Base-by-base conservation (phyloP, 306 rosid genomes). In the Datisca glomerata region DNA sequence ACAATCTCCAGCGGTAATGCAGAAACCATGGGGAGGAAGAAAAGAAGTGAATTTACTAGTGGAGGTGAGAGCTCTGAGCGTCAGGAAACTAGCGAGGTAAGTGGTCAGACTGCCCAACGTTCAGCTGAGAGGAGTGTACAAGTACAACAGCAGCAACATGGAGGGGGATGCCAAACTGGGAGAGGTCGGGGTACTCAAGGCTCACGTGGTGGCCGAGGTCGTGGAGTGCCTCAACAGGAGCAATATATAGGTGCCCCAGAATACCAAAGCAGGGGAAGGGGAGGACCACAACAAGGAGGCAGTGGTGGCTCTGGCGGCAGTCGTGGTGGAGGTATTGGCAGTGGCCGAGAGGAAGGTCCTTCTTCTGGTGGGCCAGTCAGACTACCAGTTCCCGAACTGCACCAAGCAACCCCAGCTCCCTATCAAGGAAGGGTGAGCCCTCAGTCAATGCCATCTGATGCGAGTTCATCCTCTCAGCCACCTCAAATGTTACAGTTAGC, bases 381-480 rank as follows among this genome's bases (percentile, higher is more conserved):
- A 55, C 76, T 81, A 18, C 81, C 63, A 17, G 55, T 51, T 24
- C 86, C 96, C 96, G 96, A 80, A 72, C 93, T 91, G 98, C 94
- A 85, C 94, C 98, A 91, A 91, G 98, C 98, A 35, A 70, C 85
- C 70, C 68, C 84, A 51, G 91, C 60, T 31, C 36, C 36, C 3
- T 57, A 64, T 49, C 80, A 68, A 57, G 75, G 77, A 55, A 82
- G 59, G 62, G 63, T 69, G 65, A n/a, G n/a, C n/a, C 58, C 61
- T 70, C 91, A 49, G 60, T 56, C 79, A 54, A 31, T 23, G 6
- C 9, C 65, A 6, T 43, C 73, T 21, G 85, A 51, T 78, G 86
- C 75, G 2, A 66, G 98, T 63, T 71, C 93, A 4, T 71, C 93
- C 4, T 66, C 92, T 14, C 61, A 47, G 37, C 74, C 62, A 0